phyloP scores from a whole-genome alignment of 1,139 yeast species.

The Barnettozyma hawaiiensis region DNA sequence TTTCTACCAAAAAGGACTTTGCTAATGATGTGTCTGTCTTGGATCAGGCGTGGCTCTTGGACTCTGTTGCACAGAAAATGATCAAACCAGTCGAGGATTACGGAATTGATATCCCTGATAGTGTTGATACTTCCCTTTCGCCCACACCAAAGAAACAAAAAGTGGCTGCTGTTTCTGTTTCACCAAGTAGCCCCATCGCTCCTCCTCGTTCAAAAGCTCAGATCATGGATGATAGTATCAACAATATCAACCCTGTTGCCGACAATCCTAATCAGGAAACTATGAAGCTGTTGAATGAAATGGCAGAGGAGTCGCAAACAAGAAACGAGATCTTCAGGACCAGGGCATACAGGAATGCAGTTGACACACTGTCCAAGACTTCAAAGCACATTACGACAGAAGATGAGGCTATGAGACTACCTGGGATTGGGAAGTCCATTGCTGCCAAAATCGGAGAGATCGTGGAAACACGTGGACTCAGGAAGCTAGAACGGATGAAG shows the following conservation, averaged over 20 bases:
- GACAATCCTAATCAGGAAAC: constrained; percentile 33
- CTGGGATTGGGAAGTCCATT: constrained; percentile 42
- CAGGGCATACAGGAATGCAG: constrained; percentile 45
- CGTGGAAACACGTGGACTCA: constrained; percentile 35
- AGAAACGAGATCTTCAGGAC: constrained; percentile 40
- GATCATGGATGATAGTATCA: constrained; percentile 9
- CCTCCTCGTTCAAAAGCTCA: constrained; percentile 8
- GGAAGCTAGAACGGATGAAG: constrained; percentile 32
- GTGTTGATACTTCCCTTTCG: neutral
- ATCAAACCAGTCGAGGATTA: constrained; percentile 21
- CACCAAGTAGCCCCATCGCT: no score
- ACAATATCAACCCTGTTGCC: constrained; percentile 6
- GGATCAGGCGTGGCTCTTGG: constrained; percentile 33
- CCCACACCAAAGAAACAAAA: constrained; percentile 8
- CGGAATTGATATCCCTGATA: constrained; percentile 12
- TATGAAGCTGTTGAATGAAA: constrained; percentile 32
- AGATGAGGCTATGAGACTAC: constrained; percentile 37
- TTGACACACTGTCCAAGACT: constrained; percentile 31
- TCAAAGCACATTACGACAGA: constrained; percentile 33
- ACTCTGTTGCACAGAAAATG: constrained; percentile 29
- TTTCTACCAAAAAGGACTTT: constrained; percentile 5
- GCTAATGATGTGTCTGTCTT: constrained; percentile 18
- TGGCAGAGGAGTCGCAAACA: constrained; percentile 35
- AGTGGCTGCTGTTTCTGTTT: no score
- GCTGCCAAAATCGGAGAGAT: constrained; percentile 47